Conservation (phyloP, 495 filamentous ascomycete species). For the Clavariopsis aquatica region DNA sequence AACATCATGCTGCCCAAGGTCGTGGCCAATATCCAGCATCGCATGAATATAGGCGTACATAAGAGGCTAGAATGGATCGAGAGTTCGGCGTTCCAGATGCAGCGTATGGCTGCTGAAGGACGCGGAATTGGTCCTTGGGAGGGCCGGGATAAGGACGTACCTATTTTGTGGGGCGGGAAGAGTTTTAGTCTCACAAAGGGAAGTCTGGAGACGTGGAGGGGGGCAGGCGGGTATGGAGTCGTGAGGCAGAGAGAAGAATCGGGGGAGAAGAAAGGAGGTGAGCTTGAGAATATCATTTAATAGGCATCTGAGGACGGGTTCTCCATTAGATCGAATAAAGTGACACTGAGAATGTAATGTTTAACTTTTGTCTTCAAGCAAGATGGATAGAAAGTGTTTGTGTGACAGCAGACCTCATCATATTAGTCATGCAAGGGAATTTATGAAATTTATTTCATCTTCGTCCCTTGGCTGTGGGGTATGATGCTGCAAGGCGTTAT, state of each 20-base stretch:
- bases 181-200: constrained; percentile 11
- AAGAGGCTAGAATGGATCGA: constrained; percentile 29
- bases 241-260: neutral
- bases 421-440: no score
- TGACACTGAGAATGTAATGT: no score
- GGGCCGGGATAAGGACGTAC: constrained; percentile 23
- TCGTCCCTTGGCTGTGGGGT: no score
- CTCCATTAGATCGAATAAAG: no score
- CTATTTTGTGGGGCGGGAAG: constrained; percentile 3
- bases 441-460: no score
- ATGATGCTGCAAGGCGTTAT: no score
- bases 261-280: neutral
- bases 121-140: constrained; percentile 29
- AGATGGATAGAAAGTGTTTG: no score
- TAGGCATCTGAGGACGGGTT: neutral
- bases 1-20: constrained; percentile 11
- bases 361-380: no score
- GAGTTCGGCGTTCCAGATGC: constrained; percentile 24
- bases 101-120: constrained; percentile 34
- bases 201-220: constrained; percentile 4
- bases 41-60: neutral
- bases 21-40: constrained; percentile 1
- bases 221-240: constrained; percentile 1
- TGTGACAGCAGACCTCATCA: no score
- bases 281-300: neutral